These are phyloP conservation scores for Diplotaxis tenuifolia DNA, from an alignment of 345 rosid genomes.

Conservation along the genomic window DNA sequence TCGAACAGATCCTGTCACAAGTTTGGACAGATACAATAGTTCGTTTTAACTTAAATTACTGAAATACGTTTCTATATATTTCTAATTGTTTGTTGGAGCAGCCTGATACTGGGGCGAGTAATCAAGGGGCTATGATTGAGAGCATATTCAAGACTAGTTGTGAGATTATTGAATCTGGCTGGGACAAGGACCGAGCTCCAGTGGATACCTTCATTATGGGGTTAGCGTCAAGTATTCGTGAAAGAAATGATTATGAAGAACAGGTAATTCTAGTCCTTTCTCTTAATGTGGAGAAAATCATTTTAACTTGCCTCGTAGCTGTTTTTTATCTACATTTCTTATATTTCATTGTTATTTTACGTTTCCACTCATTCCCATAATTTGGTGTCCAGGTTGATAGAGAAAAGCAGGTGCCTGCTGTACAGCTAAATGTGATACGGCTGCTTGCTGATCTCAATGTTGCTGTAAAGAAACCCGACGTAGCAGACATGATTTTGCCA, in stretches of 20 bases:
- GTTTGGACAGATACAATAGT: not conserved
- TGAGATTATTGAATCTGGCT: constrained; percentile 87
- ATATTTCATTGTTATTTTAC: constrained; percentile 6
- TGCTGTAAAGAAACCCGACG: constrained; percentile 86
- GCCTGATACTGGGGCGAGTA: constrained; percentile 80
- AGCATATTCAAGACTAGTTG: constrained; percentile 65
- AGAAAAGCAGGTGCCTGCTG: constrained; percentile 77
- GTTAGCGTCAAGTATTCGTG: constrained; percentile 82
- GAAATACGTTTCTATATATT: constrained; percentile 11
- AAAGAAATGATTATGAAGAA: constrained; percentile 84
- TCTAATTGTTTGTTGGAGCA: constrained; percentile 40
- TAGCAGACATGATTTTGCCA: constrained; percentile 96
- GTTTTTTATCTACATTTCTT: constrained; percentile 1
- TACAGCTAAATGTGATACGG: constrained; percentile 85
- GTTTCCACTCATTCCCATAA: constrained; percentile 28
- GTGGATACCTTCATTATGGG: constrained; percentile 95
- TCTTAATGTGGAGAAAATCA: not conserved
- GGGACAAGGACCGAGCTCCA: constrained; percentile 93
- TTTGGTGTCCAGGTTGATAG: constrained; percentile 68
- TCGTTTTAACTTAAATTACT: constrained; percentile 8
- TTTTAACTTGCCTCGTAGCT: constrained; percentile 8
- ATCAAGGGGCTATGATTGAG: constrained; percentile 82
- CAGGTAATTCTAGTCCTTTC: constrained; percentile 54
- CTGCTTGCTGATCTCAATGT: constrained; percentile 94
- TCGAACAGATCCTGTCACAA: constrained; percentile 16